Evolutionary conservation across 148 eudicot genomes (phyloP).

Genomic region (Nepenthes gracilis): DNA sequence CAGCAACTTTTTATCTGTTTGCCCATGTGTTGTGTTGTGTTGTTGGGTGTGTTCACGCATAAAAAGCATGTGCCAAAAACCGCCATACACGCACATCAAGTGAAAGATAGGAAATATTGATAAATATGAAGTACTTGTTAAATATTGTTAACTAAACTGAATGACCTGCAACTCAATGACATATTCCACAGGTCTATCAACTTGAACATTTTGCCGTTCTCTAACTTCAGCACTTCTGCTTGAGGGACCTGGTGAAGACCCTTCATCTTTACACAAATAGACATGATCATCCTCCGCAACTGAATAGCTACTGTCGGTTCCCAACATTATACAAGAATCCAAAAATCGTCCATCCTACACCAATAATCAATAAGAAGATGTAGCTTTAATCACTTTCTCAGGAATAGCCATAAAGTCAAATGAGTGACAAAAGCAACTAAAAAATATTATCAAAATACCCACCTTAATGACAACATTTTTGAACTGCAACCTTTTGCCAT

Average conservation of each 20-base stretch:
- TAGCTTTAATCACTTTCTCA: neutral
- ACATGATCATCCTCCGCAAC: slow-evolving; percentile 66
- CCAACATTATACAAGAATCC: slow-evolving; percentile 71
- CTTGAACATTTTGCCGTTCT: slow-evolving; percentile 27
- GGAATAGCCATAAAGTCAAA: neutral
- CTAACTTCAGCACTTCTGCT: slow-evolving; percentile 15
- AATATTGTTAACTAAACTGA: neutral
- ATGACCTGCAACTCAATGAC: slow-evolving; percentile 77
- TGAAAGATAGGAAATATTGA: too few relatives aligned
- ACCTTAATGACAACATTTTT: slow-evolving; percentile 78
- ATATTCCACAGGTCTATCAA: slow-evolving; percentile 38
- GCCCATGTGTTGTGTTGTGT: too few relatives aligned
- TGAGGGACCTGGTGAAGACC: slow-evolving; percentile 16
- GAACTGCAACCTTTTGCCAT: slow-evolving; percentile 74
- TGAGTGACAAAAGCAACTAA: neutral
- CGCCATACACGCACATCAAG: too few relatives aligned
- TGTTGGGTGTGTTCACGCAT: too few relatives aligned
- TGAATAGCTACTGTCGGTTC: slow-evolving; percentile 75
- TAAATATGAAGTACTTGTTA: too few relatives aligned
- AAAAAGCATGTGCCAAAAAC: too few relatives aligned
- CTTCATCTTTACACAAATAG: slow-evolving; percentile 34
- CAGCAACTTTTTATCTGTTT: too few relatives aligned
- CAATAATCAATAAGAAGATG: slow-evolving; percentile 6
- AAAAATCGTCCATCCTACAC: slow-evolving; percentile 73
- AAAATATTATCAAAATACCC: neutral